Evolutionary conservation across 2,329 filamentous ascomycete species (phyloP).

Genomic region (Fusarium compactum): DNA sequence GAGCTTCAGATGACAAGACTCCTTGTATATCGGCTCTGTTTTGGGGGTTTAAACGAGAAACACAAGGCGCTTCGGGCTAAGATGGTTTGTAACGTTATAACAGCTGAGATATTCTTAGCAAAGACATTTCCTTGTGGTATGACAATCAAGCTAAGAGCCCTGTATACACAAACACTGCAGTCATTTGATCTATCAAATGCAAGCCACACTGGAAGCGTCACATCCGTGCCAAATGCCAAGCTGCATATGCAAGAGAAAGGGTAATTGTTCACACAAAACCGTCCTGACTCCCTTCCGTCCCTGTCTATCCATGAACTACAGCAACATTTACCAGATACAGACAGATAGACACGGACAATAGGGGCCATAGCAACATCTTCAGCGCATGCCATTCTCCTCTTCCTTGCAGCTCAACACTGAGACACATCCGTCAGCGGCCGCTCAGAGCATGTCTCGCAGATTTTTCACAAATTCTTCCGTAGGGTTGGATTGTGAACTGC

Average conservation of each 20-base stretch:
- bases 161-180: conserved; percentile 25
- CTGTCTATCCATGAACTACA: background rate
- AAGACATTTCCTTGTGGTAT: conserved; percentile 5
- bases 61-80: conserved; percentile 32
- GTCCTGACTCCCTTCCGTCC: background rate
- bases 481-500: conserved; percentile 15
- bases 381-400: conserved; percentile 4
- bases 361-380: conserved; percentile 7
- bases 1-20: conserved; percentile 20
- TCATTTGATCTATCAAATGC: conserved; percentile 36
- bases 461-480: background rate
- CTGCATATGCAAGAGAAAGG: conserved; percentile 14
- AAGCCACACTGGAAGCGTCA: conserved; percentile 38
- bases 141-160: background rate
- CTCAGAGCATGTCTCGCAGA: conserved; percentile 17
- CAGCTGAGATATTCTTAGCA: conserved; percentile 30
- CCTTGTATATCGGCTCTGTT: conserved; percentile 21
- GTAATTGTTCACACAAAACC: conserved; percentile 2
- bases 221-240: conserved; percentile 20
- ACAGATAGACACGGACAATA: background rate
- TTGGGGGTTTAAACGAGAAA: conserved; percentile 25
- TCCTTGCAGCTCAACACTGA: conserved; percentile 26
- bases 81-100: conserved; percentile 3
- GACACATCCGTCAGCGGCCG: conserved; percentile 11
- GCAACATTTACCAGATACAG: background rate